Evolutionary conservation across 192 early-diverging fungal genomes (phyloP).

Genomic region (Jimgerdemannia lactiflua): DNA sequence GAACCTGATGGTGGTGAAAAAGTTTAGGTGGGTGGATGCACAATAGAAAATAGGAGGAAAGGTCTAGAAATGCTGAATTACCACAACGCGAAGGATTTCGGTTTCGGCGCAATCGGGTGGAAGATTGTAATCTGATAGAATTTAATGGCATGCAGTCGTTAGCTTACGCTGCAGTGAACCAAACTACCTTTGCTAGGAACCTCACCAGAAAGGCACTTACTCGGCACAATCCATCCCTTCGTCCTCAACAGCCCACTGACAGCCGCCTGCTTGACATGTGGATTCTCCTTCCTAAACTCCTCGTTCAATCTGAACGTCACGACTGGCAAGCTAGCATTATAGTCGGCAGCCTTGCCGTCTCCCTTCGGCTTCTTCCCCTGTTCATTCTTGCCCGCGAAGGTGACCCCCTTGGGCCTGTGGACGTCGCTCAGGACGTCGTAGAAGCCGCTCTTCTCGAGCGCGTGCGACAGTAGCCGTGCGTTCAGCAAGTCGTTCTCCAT

Average conservation of each 20-base stretch:
- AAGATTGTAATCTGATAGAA: slow-evolving; percentile 37
- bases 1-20: slow-evolving; percentile 9
- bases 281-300: slow-evolving; percentile 45
- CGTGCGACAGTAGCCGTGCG: slow-evolving; percentile 51
- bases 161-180: too few relatives aligned
- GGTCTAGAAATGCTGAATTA: too few relatives aligned
- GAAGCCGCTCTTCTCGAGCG: slow-evolving; percentile 52
- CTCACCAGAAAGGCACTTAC: too few relatives aligned
- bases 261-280: slow-evolving; percentile 50
- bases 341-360: slow-evolving; percentile 20
- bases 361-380: neutral
- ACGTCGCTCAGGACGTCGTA: slow-evolving; percentile 64
- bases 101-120: slow-evolving; percentile 37
- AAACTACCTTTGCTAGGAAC: too few relatives aligned
- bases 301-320: slow-evolving; percentile 63
- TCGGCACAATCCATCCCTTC: slow-evolving; percentile 61
- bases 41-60: too few relatives aligned
- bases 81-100: slow-evolving; percentile 50
- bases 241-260: slow-evolving; percentile 48
- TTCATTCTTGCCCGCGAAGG: neutral
- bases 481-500: slow-evolving; percentile 54
- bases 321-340: slow-evolving; percentile 57
- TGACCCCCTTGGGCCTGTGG: slow-evolving; percentile 46
- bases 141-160: too few relatives aligned
- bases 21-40: too few relatives aligned